Evolutionary conservation across 495 filamentous ascomycete genomes (phyloP).

Genomic region (Pseudoneurospora amorphoporcata): DNA sequence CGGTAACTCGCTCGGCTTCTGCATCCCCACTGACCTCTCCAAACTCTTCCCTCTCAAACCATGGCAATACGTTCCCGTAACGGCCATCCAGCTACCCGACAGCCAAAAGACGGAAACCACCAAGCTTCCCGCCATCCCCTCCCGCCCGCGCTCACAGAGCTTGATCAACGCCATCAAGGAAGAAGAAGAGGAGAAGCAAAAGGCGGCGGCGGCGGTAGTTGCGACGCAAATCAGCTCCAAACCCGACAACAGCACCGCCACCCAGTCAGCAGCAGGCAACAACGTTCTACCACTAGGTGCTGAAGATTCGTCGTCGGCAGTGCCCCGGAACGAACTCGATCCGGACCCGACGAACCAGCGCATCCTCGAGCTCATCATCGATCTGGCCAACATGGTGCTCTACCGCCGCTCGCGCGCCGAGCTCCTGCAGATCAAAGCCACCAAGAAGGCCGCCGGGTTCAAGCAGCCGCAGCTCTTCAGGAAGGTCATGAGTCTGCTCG

Average conservation of each 20-base stretch:
- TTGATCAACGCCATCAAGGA: slow-evolving; percentile 23
- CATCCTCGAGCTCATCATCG: slow-evolving; percentile 69
- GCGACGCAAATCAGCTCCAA: neutral
- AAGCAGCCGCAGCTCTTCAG: slow-evolving; percentile 65
- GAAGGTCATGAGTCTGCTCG: slow-evolving; percentile 74
- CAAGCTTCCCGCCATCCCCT: slow-evolving; percentile 21
- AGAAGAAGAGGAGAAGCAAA: slow-evolving; percentile 20
- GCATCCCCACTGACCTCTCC: slow-evolving; percentile 68
- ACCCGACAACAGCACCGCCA: neutral
- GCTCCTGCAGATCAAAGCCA: slow-evolving; percentile 45
- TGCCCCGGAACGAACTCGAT: slow-evolving; percentile 37
- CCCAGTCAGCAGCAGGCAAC: slow-evolving; percentile 4
- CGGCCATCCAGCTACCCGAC: slow-evolving; percentile 29
- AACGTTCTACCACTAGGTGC: neutral
- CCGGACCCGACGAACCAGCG: slow-evolving; percentile 57
- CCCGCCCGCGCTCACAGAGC: slow-evolving; percentile 21
- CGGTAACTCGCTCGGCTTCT: slow-evolving; percentile 76
- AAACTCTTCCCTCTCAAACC: slow-evolving; percentile 56
- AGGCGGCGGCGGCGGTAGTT: neutral
- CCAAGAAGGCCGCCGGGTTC: slow-evolving; percentile 54
- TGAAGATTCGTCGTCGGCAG: neutral
- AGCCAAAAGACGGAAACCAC: slow-evolving; percentile 33
- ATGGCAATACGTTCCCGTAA: slow-evolving; percentile 36
- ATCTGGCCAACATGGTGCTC: slow-evolving; percentile 81
- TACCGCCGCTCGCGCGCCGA: slow-evolving; percentile 67